Percentiles rank a stretch among this genome's conserved stretches.
phyloP scores from a whole-genome alignment of 1,139 yeast genomes.

The Debaryomyces udenii region DNA sequence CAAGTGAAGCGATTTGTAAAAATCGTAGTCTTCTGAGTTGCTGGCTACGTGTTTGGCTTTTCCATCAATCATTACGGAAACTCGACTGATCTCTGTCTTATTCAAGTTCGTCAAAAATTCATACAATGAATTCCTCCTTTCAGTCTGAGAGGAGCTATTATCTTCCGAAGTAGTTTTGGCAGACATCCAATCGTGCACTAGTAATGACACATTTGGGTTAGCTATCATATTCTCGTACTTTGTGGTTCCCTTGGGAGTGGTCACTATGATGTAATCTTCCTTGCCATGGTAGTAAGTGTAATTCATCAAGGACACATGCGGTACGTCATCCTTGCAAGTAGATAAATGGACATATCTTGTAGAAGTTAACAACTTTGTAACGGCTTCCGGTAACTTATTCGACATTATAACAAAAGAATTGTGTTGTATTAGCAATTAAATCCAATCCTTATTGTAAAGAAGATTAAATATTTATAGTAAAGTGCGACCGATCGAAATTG shows the following conservation, averaged over 20 bases:
- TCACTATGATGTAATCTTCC: slow-evolving; percentile 58
- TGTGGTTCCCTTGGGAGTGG: slow-evolving; percentile 69
- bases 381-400: slow-evolving; percentile 56
- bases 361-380: slow-evolving; percentile 53
- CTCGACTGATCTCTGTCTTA: slow-evolving; percentile 72
- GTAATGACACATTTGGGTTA: slow-evolving; percentile 76
- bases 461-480: slow-evolving; percentile 2
- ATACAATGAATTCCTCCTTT: slow-evolving; percentile 50
- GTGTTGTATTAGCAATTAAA: neutral
- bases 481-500: slow-evolving; percentile 7
- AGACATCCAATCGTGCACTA: slow-evolving; percentile 87
- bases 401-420: slow-evolving; percentile 6
- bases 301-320: slow-evolving; percentile 89
- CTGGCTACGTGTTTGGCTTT: slow-evolving; percentile 49
- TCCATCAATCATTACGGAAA: slow-evolving; percentile 80
- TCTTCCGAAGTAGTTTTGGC: slow-evolving; percentile 36
- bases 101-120: slow-evolving; percentile 72
- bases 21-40: slow-evolving; percentile 48
- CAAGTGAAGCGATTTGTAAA: slow-evolving; percentile 61
- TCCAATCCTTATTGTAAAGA: too few species aligned
- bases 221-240: slow-evolving; percentile 66
- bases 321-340: slow-evolving; percentile 66
- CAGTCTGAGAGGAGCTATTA: slow-evolving; percentile 22
- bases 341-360: slow-evolving; percentile 81
- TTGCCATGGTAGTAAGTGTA: slow-evolving; percentile 61